Conservation (phyloP, 139 green algal species). For the Chlorella sp. region DNA sequence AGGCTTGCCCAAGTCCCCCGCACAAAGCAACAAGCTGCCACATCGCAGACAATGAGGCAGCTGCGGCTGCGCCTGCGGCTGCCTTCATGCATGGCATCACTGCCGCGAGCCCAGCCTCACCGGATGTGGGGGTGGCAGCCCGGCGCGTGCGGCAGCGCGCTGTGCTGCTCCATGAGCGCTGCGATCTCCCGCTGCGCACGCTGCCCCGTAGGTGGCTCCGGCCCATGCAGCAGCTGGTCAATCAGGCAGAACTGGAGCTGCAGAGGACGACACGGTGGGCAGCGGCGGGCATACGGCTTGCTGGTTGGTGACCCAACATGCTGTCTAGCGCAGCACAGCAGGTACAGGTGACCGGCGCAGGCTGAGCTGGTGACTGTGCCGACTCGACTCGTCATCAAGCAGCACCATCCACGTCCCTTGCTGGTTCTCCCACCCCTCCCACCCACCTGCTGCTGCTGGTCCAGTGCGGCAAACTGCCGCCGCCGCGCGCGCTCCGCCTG, state of each 20-base stretch:
- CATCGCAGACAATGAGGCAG: too few species aligned
- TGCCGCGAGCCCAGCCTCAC: background rate
- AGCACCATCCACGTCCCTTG: background rate
- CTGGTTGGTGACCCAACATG: background rate
- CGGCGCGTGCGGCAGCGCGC: background rate
- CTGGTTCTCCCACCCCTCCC: background rate
- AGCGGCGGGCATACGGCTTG: background rate
- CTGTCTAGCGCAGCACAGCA: too few species aligned
- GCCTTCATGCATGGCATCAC: too few species aligned
- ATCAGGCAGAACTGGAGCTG: conserved; percentile 37
- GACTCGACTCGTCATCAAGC: too few species aligned
- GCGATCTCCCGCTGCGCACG: background rate
- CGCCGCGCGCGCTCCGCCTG: conserved; percentile 17
- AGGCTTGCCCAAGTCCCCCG: too few species aligned
- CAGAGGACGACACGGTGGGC: background rate
- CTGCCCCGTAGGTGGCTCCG: conserved; percentile 4
- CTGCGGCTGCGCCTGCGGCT: too few species aligned
- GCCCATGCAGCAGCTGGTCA: conserved; percentile 58
- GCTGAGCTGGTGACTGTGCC: too few species aligned
- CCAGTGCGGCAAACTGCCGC: conserved; percentile 60
- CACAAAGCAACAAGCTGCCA: too few species aligned
- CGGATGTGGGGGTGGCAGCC: conserved; percentile 26
- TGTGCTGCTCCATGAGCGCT: conserved; percentile 11
- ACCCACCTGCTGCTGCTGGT: conserved; percentile 71
- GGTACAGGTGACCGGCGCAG: too few species aligned